Evolutionary conservation across 2,329 filamentous ascomycete species (phyloP).

Genomic region (Phyllosticta citrichinensis): DNA sequence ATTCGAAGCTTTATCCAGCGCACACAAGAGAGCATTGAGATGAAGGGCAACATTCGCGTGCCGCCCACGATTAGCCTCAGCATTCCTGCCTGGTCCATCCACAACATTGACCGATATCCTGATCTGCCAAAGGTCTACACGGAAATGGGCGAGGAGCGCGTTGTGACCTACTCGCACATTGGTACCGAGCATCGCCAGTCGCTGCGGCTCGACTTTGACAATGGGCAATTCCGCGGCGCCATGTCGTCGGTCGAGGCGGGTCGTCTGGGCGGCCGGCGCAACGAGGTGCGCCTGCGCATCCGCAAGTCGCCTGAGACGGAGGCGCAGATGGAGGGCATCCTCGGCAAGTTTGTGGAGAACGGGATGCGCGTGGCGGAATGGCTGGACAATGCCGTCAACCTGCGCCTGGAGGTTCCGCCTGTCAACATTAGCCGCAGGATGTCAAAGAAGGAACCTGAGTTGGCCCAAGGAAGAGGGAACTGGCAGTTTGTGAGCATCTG

Average conservation of each 20-base stretch:
- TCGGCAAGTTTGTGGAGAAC: background rate
- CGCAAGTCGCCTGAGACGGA: background rate
- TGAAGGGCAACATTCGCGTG: slow-evolving; percentile 18
- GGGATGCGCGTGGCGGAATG: background rate
- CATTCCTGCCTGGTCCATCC: slow-evolving; percentile 23
- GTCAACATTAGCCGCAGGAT: background rate
- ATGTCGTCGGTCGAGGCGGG: slow-evolving; percentile 19
- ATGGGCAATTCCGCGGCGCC: slow-evolving; percentile 13
- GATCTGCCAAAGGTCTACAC: background rate
- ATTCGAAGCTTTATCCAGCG: slow-evolving; percentile 15
- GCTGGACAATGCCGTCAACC: slow-evolving; percentile 2
- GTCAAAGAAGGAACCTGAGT: background rate
- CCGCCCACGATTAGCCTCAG: slow-evolving; percentile 17
- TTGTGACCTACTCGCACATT: slow-evolving; percentile 21
- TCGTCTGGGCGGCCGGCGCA: slow-evolving; percentile 19
- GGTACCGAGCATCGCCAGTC: slow-evolving; percentile 21
- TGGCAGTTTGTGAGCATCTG: background rate
- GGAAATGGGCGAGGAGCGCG: slow-evolving; percentile 5
- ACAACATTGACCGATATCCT: background rate
- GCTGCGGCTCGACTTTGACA: slow-evolving; percentile 12
- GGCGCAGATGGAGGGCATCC: background rate
- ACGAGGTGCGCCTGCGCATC: slow-evolving; percentile 16
- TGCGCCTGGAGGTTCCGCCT: background rate
- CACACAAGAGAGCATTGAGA: slow-evolving; percentile 17
- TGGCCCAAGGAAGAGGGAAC: background rate